phyloP scores from a whole-genome alignment of 768 basidiomycete species.

The Suillus subaureus region DNA sequence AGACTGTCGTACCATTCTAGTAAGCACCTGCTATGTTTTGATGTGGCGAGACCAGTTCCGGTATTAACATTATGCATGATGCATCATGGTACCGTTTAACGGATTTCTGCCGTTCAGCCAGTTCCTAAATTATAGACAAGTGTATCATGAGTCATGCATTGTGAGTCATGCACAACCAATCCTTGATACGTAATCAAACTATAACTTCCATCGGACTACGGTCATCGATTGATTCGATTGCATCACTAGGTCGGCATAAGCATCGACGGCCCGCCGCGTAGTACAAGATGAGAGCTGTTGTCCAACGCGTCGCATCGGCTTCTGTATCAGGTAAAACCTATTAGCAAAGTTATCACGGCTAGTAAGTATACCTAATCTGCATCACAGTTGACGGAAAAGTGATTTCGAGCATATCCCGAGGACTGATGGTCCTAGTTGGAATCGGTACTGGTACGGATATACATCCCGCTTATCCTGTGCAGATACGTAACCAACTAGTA shows the following conservation, averaged over 20 bases:
- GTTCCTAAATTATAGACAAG: too few relatives aligned
- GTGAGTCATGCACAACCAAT: neutral
- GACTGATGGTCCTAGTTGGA: conserved; percentile 89
- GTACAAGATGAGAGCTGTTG: conserved; percentile 73
- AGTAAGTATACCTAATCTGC: neutral
- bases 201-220: neutral
- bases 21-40: neutral
- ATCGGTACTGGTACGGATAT: conserved; percentile 70
- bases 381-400: conserved; percentile 74
- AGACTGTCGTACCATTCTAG: neutral
- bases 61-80: neutral
- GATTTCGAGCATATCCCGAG: conserved; percentile 81
- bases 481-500: neutral
- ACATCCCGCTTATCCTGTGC: conserved; percentile 5
- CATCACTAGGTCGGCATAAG: neutral
- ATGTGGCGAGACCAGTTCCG: neutral
- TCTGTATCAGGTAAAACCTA: conserved; percentile 71
- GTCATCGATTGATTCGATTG: neutral
- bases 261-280: neutral
- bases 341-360: neutral
- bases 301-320: conserved; percentile 82
- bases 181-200: neutral
- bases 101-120: neutral
- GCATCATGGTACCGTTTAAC: neutral
- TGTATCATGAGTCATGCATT: neutral